Base-by-base conservation (phyloP, 2,329 filamentous ascomycete species). In the Drechmeria coniospora region DNA sequence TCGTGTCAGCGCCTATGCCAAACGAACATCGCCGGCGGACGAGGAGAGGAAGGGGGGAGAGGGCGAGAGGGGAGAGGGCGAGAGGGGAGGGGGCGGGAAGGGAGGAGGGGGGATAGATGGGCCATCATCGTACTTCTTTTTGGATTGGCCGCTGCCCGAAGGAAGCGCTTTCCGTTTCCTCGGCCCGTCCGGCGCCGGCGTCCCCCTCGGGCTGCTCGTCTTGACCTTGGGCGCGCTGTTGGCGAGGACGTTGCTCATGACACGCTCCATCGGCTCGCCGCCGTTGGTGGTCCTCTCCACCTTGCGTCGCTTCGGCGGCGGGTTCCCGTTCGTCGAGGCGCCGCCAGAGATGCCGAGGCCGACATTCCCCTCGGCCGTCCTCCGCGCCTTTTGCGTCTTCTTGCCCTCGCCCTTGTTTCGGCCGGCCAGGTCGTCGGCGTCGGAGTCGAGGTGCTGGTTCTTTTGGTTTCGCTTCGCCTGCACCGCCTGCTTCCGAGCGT, bases 401-500 rank as follows among this genome's bases (percentile, higher is more conserved):
- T 83, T 90, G 26, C 52, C 40, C 26, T 65, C 63, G 17, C 13
- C 31, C 37, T 67, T 70, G 18, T 49, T 46, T 27, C 63, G 59
- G 19, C 52, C 58, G 17, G 66, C 63, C 29, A 59, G 57, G 27
- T 92, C 83, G 38, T 92, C 83, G 37, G 76, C 74, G 42, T 93
- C 83, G 1, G 79, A 81, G 36, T 92, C 83, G 19, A 68, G 64
- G 33, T 79, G 73, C 15, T 78, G 72, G 29, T 59, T 63, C 44
- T 74, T 77, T 37, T 70, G 69, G 36, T 74, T 79, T 48, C 79
- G 82, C 45, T 79, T 80, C 22, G 78, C 79, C 36, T 76, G 66
- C 34, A 86, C 63, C 14, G 82, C 79, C 51, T 92, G 83, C 46
- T 87, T 83, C 37, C 82, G 68, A 19, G 78, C 76, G 45, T 92